Percentiles rank a stretch among this genome's conserved stretches.
These are phyloP conservation scores for Spencermartinsiella ligniputridi DNA, from an alignment of 1,139 yeast species.

Conservation along the genomic window DNA sequence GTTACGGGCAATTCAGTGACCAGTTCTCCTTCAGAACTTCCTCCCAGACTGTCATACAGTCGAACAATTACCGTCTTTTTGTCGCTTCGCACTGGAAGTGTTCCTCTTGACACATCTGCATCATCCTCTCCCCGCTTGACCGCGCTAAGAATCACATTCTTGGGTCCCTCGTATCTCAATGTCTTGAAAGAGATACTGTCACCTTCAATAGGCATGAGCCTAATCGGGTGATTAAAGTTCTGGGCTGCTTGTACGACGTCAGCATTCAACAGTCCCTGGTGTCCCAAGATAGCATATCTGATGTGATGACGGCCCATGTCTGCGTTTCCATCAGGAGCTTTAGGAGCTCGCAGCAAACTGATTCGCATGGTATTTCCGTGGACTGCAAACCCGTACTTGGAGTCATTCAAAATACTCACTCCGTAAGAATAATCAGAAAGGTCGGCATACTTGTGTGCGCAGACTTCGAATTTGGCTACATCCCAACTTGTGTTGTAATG, in stretches of 20 bases:
- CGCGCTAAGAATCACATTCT: conserved; percentile 64
- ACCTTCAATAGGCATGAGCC: conserved; percentile 38
- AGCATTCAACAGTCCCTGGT: conserved; percentile 56
- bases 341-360: conserved; percentile 77
- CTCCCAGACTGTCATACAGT: conserved; percentile 84
- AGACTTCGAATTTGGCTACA: conserved; percentile 92
- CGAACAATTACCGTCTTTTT: conserved; percentile 51
- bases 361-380: conserved; percentile 86
- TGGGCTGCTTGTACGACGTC: conserved; percentile 71
- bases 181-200: conserved; percentile 20
- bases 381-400: conserved; percentile 89
- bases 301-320: conserved; percentile 88
- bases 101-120: conserved; percentile 40
- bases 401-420: conserved; percentile 74
- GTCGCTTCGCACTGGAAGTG: conserved; percentile 40
- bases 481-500: conserved; percentile 96
- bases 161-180: conserved; percentile 42
- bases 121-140: conserved; percentile 89
- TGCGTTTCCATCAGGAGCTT: conserved; percentile 87
- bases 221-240: conserved; percentile 65
- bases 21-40: conserved; percentile 52
- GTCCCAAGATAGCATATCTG: conserved; percentile 82
- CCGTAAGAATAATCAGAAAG: conserved; percentile 83
- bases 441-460: conserved; percentile 91
- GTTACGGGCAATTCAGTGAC: conserved; percentile 32